Percentiles rank a stretch among this genome's conserved stretches.
These are phyloP conservation scores for Colletotrichum tropicale DNA, from an alignment of 2,329 filamentous ascomycete species.

Conservation along the genomic window DNA sequence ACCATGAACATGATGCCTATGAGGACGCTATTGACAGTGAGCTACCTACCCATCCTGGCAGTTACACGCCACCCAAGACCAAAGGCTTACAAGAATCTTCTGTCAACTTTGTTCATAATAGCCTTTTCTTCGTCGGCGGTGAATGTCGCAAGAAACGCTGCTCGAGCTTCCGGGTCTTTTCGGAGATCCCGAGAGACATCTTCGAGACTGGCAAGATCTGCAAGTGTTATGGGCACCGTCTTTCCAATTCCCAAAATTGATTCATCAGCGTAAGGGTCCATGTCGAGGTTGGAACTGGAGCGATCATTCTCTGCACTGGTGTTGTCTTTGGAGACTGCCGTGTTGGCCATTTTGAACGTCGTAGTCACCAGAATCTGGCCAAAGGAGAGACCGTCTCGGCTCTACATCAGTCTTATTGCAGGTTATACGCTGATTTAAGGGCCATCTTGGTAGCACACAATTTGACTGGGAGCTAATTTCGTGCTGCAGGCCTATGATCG, in stretches of 20 bases:
- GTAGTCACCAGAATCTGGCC: neutral
- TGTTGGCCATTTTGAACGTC: neutral
- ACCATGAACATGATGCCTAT: conserved; percentile 45
- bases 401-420: neutral
- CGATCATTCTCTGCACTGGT: neutral
- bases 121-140: conserved; percentile 38
- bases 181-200: neutral
- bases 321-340: neutral
- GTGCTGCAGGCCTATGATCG: neutral
- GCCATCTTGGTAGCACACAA: neutral
- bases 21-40: conserved; percentile 23
- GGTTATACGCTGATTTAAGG: neutral
- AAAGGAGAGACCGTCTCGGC: neutral
- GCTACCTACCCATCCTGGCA: neutral
- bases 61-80: neutral
- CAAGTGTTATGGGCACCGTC: neutral
- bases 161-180: conserved; percentile 23
- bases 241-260: neutral
- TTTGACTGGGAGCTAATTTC: neutral
- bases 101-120: conserved; percentile 44
- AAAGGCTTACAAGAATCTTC: conserved; percentile 30
- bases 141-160: conserved; percentile 39
- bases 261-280: neutral
- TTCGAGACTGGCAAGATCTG: neutral
- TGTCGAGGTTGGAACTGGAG: neutral